Base-by-base conservation (phyloP, 495 filamentous ascomycete species). In the Bacidia gigantensis region DNA sequence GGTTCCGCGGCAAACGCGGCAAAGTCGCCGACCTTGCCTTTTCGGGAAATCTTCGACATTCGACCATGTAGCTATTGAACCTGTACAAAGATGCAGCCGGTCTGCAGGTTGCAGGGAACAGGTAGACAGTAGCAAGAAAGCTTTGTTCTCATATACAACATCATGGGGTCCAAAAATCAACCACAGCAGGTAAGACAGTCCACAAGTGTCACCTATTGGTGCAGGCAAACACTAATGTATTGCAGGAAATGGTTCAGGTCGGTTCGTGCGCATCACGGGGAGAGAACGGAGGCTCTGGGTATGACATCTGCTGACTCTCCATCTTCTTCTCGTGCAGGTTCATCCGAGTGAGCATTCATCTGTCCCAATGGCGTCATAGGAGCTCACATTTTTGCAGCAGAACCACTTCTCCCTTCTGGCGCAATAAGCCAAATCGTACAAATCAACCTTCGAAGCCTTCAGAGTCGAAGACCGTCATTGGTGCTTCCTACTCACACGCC, bases 241-340 rank as follows among this genome's bases (percentile, higher is more conserved):
- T 35, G 44, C 64, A 97, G 89, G 90, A 98, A 79, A 98, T 98
- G 92, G 86, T 95, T 57, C 90, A 98, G 82, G 88, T 98, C 75
- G 92, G 92, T 96, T 79, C 75, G 81, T 83, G 69, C 64, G 61
- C 62, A 52, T 29, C 45, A 7, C 14, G 7, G 5, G 29, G 29
- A 5, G 29, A 14, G 5, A 5, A 35, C 5, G 29, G 14, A 35
- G 29, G 14, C 14, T 5, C 5, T 7, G 14, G 29, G 5, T 5
- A 14, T 35, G 14, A 5, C 5, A 35, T 5, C 5, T 14, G 29
- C 50, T 12, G 18, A 23, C 18, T 20, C 14, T 17, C 20, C 20
- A 40, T 23, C n/a, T 38, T 11, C 9, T 25, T 2, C 7, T 0
- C 21, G 9, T 11, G 23, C 38, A 55, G 47, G 35, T 20, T 22